phyloP scores from a whole-genome alignment of 73 alveolate species.

The Paramecium sonneborni region DNA sequence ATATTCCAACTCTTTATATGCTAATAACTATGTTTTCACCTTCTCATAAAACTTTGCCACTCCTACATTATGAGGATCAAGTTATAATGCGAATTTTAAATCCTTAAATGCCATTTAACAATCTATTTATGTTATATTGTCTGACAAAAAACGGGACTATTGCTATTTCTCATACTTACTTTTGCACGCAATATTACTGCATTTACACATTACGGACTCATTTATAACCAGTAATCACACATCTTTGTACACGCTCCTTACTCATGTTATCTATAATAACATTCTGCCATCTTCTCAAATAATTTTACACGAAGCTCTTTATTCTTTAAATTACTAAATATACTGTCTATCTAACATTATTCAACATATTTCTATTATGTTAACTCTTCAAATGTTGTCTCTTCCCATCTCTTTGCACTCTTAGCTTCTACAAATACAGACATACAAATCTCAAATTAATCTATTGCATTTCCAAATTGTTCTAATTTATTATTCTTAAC shows the following conservation, averaged over 20 bases:
- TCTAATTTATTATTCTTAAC: not conserved
- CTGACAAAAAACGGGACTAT: constrained; percentile 12
- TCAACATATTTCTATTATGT: not conserved
- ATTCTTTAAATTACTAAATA: not conserved
- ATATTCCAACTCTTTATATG: not conserved
- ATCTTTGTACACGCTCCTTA: not conserved
- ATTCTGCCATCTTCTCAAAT: not conserved
- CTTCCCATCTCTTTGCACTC: constrained; percentile 5
- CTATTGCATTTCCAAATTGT: constrained; percentile 42
- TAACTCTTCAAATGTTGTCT: not conserved
- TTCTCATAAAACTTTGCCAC: constrained; percentile 5
- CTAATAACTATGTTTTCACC: not conserved
- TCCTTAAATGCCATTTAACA: constrained; percentile 13
- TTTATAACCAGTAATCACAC: constrained; percentile 21
- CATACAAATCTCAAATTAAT: not conserved
- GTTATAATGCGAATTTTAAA: not conserved
- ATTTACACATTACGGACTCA: not conserved
- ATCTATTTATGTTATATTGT: not conserved
- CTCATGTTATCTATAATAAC: not conserved
- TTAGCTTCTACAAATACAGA: not conserved
- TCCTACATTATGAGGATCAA: not conserved
- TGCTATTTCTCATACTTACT: not conserved
- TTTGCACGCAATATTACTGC: constrained; percentile 6
- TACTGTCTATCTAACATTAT: not conserved
- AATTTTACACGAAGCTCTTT: not conserved